phyloP scores from a whole-genome alignment of 345 rosid genomes.

The Adansonia digitata region DNA sequence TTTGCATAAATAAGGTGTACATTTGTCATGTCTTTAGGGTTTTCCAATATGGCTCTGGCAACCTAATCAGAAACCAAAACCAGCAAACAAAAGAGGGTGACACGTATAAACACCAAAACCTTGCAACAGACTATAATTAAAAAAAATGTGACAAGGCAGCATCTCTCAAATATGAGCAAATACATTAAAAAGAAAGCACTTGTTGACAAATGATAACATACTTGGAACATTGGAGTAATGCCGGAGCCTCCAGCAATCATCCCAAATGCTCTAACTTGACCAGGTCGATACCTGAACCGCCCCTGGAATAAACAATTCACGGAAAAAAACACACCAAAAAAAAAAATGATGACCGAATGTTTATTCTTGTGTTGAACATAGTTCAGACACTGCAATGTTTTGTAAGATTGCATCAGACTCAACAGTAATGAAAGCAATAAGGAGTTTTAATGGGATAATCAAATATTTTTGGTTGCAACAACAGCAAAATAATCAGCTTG shows the following conservation, averaged over 20 bases:
- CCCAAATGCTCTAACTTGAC: conserved; percentile 89
- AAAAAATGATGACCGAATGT: background rate
- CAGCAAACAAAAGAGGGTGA: background rate
- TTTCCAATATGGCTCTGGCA: conserved; percentile 84
- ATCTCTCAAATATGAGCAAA: conserved; percentile 3
- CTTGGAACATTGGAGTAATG: conserved; percentile 99
- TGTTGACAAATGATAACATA: conserved; percentile 19
- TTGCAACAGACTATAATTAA: background rate
- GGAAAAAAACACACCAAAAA: background rate
- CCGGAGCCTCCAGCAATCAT: conserved; percentile 99
- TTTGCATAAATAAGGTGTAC: conserved; percentile 92
- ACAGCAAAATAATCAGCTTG: background rate
- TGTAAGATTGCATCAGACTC: conserved; percentile 6
- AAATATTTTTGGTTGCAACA: background rate
- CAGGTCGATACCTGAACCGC: conserved; percentile 83
- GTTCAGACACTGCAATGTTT: background rate
- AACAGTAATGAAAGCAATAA: background rate
- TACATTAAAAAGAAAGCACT: background rate
- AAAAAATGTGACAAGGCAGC: background rate
- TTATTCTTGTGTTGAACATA: background rate
- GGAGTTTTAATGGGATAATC: background rate
- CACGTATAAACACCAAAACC: conserved; percentile 1
- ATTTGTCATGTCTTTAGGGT: conserved; percentile 74
- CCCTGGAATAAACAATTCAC: conserved; percentile 49
- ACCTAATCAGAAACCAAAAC: conserved; percentile 47